Base-by-base conservation (phyloP, 192 early-diverging fungal species). In the Coemansia umbellata region DNA sequence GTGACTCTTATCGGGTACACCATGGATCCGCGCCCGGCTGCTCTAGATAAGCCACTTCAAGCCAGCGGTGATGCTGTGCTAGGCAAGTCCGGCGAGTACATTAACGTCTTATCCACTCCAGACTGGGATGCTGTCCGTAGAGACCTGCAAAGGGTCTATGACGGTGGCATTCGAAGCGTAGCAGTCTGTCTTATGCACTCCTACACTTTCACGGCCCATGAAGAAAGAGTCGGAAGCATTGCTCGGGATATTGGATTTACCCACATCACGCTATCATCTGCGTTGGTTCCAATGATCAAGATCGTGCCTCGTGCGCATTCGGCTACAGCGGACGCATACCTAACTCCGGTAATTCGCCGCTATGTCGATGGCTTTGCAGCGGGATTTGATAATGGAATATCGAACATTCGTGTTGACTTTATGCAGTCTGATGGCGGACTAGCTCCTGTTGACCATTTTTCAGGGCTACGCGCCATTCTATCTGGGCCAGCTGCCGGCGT, bases 361-460 rank as follows among this genome's bases (percentile, higher is more conserved):
- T 97, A 99, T 61, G 78, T 97, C 15, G 60, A 88, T 30, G 86
- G 87, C 4, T 99, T 98, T 73, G 78, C 85, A 8, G 66, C 78
- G 31, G 95, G 94, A 10, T 98, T 99, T 69, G 93, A 96, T 56
- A 39, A 28, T 3, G 60, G 66, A 15, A 51, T 69, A 23, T 57
- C 63, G 14, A 80, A 80, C 15, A 81, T 87, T n/a, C 53, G 68
- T 2, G 80, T 91, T n/a, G 89, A 96, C 61, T 97, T 99, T 74
- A 99, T 99, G 96, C 93, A 96, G 69, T 88, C 85, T 37, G 96
- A 99, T 63, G 96, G 96, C 37, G 96, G 96, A 0, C 73, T 99
- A 2, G 86, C 90, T 8, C 89, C 91, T 13, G 91, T 94, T 14
- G 74, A 85, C 44, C 75, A 80, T 36, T 96, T 99, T 55, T 84